phyloP scores from a whole-genome alignment of 1,139 yeast genomes.

The Lodderomyces pseudojiufengensis region DNA sequence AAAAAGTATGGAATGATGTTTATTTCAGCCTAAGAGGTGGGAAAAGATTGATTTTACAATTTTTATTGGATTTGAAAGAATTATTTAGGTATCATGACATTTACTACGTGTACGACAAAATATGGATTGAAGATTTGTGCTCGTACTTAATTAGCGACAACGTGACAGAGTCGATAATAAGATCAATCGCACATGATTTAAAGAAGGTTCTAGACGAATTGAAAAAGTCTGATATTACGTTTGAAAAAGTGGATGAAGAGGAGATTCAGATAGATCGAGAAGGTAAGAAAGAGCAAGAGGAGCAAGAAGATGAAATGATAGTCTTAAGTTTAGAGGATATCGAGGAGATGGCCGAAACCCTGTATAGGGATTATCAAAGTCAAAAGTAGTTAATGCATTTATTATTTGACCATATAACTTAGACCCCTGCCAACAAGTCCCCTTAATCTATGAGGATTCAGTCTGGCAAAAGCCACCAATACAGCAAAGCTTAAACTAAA shows the following conservation, averaged over 20 bases:
- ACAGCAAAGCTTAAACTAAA: slow-evolving; percentile 34
- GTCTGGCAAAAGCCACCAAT: slow-evolving; percentile 21
- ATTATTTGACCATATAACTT: slow-evolving; percentile 11
- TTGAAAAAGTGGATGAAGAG: slow-evolving; percentile 32
- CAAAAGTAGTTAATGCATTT: slow-evolving; percentile 3
- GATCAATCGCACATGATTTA: slow-evolving; percentile 67
- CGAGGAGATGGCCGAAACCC: slow-evolving; percentile 53
- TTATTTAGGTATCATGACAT: slow-evolving; percentile 81
- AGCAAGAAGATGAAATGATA: slow-evolving; percentile 35
- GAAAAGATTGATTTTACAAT: slow-evolving; percentile 57
- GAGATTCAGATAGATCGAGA: slow-evolving; percentile 18
- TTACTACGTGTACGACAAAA: slow-evolving; percentile 81
- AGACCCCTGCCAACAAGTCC: slow-evolving; percentile 27
- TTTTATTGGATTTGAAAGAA: slow-evolving; percentile 60
- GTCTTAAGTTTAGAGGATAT: slow-evolving; percentile 45
- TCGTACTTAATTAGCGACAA: slow-evolving; percentile 69
- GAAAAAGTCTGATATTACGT: slow-evolving; percentile 29
- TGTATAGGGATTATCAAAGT: slow-evolving; percentile 28
- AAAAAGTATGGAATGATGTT: slow-evolving; percentile 73
- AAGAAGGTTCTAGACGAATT: slow-evolving; percentile 27
- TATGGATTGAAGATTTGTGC: slow-evolving; percentile 76
- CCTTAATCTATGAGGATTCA: slow-evolving; percentile 20
- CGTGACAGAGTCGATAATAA: slow-evolving; percentile 46
- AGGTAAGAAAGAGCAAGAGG: slow-evolving; percentile 16
- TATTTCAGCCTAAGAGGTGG: slow-evolving; percentile 66